These are phyloP conservation scores for Bertia moriformis DNA, from an alignment of 2,329 filamentous ascomycete genomes.

Conservation along the genomic window DNA sequence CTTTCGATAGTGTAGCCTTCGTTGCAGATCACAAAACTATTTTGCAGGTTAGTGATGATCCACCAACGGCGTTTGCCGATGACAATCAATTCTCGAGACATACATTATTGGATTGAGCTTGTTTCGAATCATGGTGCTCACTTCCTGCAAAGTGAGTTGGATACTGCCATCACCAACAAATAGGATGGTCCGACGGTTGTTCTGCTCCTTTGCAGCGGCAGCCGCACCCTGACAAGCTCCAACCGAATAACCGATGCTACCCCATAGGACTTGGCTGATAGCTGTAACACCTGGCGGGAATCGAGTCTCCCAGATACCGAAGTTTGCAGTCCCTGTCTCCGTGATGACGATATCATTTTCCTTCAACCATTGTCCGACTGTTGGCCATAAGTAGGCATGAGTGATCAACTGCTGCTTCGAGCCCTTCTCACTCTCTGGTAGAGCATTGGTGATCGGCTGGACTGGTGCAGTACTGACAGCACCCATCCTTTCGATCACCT, in stretches of 20 bases:
- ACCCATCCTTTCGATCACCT: slow-evolving; percentile 44
- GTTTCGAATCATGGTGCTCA: slow-evolving; percentile 70
- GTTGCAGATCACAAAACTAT: slow-evolving; percentile 74
- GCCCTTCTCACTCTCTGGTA: slow-evolving; percentile 21
- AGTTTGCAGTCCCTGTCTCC: slow-evolving; percentile 77
- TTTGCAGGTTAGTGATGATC: too few species aligned
- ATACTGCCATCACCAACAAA: slow-evolving; percentile 84
- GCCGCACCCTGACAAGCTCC: slow-evolving; percentile 55
- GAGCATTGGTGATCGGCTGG: slow-evolving; percentile 36
- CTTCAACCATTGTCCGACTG: slow-evolving; percentile 57
- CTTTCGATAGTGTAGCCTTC: background rate
- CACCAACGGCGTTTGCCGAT: slow-evolving; percentile 7
- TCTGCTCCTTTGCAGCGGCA: slow-evolving; percentile 55
- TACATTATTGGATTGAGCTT: slow-evolving; percentile 63
- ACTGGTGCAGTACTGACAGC: slow-evolving; percentile 39
- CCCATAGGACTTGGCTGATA: slow-evolving; percentile 66
- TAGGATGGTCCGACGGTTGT: slow-evolving; percentile 55
- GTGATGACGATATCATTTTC: slow-evolving; percentile 67
- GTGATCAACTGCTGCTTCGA: slow-evolving; percentile 33
- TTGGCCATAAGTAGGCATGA: slow-evolving; percentile 67
- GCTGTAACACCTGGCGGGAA: slow-evolving; percentile 69
- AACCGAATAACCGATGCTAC: slow-evolving; percentile 51
- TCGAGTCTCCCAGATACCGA: slow-evolving; percentile 73
- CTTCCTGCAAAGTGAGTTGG: slow-evolving; percentile 71
- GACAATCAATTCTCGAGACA: slow-evolving; percentile 13